phyloP scores from a whole-genome alignment of 176 grass and related monocot genomes.

The Poa pratensis region DNA sequence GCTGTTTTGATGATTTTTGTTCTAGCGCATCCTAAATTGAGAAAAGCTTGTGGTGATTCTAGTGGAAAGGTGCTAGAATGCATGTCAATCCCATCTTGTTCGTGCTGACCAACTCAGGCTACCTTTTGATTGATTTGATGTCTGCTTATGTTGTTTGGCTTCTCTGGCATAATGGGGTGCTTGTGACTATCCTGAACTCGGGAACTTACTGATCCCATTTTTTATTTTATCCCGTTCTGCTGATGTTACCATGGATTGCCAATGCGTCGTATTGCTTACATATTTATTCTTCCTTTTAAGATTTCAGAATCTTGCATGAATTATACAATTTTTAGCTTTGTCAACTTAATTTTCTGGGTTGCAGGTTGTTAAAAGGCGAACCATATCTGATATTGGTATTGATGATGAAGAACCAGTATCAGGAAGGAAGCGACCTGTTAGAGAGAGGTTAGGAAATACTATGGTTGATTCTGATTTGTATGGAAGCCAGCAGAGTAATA shows the following conservation, averaged over 20 bases:
- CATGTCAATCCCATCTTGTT: neutral
- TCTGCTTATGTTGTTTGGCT: constrained; percentile 10
- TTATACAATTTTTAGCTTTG: constrained; percentile 21
- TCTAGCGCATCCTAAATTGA: constrained; percentile 17
- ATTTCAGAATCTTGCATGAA: neutral
- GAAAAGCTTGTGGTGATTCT: constrained; percentile 3
- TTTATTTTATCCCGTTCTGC: constrained; percentile 10
- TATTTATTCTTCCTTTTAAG: neutral
- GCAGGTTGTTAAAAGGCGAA: constrained; percentile 72
- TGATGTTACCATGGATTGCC: constrained; percentile 12
- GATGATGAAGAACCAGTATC: constrained; percentile 41
- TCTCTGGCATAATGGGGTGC: neutral
- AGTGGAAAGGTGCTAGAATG: constrained; percentile 21
- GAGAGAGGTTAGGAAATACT: constrained; percentile 66
- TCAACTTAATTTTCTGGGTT: constrained; percentile 26
- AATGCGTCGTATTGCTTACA: neutral
- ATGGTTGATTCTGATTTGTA: constrained; percentile 44
- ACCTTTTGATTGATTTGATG: constrained; percentile 9
- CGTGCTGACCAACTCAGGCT: neutral
- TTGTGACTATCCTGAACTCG: constrained; percentile 8
- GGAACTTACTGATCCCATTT: neutral
- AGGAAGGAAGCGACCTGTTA: constrained; percentile 48
- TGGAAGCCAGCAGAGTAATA: constrained; percentile 51
- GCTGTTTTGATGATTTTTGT: constrained; percentile 11
- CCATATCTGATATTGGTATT: constrained; percentile 41